Conservation (phyloP, 2,329 filamentous ascomycete species). For the Cytospora schulzeri region DNA sequence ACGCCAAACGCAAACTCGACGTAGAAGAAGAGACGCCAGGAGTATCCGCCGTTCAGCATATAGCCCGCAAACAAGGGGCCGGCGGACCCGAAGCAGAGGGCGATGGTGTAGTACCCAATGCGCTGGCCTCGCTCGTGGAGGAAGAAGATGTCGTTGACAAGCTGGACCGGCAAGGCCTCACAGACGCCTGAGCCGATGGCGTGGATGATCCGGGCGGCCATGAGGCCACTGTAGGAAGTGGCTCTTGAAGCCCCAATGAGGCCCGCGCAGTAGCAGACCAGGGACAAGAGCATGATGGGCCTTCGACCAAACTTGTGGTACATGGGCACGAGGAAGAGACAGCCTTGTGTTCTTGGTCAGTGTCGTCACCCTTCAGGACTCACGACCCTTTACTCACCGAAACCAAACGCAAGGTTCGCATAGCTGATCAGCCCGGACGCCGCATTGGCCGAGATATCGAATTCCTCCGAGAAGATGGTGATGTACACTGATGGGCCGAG, state of each 20-base stretch:
- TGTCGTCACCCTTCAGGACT: not conserved
- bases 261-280: constrained; percentile 43
- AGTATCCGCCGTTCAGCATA: constrained; percentile 60
- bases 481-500: constrained; percentile 62
- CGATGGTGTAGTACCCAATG: constrained; percentile 55
- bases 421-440: constrained; percentile 62
- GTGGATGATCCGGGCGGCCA: constrained; percentile 44
- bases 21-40: constrained; percentile 64
- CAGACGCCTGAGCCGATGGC: constrained; percentile 46
- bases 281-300: constrained; percentile 45
- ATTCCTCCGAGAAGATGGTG: constrained; percentile 53
- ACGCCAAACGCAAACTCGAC: constrained; percentile 56
- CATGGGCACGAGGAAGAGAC: constrained; percentile 57
- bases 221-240: constrained; percentile 40
- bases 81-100: constrained; percentile 57
- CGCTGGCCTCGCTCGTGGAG: constrained; percentile 52
- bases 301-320: constrained; percentile 54
- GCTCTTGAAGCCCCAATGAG: constrained; percentile 43
- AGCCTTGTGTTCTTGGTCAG: constrained; percentile 36
- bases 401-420: constrained; percentile 62
- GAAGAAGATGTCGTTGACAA: constrained; percentile 51
- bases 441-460: constrained; percentile 50
- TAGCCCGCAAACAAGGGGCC: constrained; percentile 62
- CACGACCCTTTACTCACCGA: constrained; percentile 42
- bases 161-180: constrained; percentile 48